Conservation (phyloP, 108 stramenopile genomes). For the Nitzschia palea region DNA sequence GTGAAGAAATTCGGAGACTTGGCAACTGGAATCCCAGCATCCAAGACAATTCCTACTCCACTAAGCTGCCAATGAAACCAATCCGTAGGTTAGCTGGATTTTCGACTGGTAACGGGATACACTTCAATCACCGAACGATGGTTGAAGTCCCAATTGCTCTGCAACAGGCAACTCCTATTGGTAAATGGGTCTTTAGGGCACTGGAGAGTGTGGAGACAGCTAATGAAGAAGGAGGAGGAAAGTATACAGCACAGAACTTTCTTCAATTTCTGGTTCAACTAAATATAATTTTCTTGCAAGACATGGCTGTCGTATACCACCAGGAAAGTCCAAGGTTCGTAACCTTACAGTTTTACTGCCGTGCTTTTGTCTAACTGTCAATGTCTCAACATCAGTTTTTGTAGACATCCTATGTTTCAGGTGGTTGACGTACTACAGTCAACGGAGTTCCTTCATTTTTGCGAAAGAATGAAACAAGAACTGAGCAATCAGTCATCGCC, state of each 20-base stretch:
- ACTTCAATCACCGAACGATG: slow-evolving; percentile 5
- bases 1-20: background rate
- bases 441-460: too few relatives aligned
- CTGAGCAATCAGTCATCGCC: background rate
- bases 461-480: background rate
- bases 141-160: background rate
- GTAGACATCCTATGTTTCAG: background rate
- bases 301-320: background rate
- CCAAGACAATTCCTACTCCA: background rate
- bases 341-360: background rate
- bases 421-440: background rate
- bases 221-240: background rate
- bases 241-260: background rate
- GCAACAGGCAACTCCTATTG: background rate
- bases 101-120: background rate
- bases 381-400: too few relatives aligned
- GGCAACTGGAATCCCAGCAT: slow-evolving; percentile 6
- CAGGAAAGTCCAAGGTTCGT: background rate
- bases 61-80: slow-evolving; percentile 6
- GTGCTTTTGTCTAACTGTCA: background rate
- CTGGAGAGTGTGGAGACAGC: too few relatives aligned
- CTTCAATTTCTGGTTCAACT: background rate
- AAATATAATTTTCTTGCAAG: slow-evolving; percentile 1
- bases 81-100: background rate
- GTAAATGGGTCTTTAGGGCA: background rate